phyloP scores from a whole-genome alignment of 768 basidiomycete species.

The Auriscalpium vulgare region DNA sequence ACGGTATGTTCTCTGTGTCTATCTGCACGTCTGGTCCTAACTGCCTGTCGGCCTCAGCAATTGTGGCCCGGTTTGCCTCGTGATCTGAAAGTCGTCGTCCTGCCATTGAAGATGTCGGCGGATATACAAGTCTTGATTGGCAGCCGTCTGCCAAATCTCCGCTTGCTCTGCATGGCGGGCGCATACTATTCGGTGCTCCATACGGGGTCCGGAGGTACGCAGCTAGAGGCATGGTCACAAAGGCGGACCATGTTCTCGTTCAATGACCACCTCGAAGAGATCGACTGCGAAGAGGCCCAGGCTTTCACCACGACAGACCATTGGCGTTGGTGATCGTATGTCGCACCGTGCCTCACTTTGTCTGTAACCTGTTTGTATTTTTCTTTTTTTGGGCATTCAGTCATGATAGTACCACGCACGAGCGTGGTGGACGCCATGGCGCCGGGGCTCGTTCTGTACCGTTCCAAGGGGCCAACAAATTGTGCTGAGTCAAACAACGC shows the following conservation, averaged over 20 bases:
- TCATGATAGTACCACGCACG: too few relatives aligned
- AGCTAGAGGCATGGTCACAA: slow-evolving; percentile 6
- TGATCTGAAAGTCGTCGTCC: neutral
- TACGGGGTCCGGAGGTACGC: neutral
- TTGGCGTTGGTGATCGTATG: slow-evolving; percentile 4
- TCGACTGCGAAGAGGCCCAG: slow-evolving; percentile 4
- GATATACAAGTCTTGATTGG: neutral
- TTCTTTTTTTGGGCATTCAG: too few relatives aligned
- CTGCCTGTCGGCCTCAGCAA: neutral
- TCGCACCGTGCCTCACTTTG: too few relatives aligned
- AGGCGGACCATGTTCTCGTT: slow-evolving; percentile 6
- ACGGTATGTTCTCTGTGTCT: slow-evolving; percentile 15
- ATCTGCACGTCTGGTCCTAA: slow-evolving; percentile 24
- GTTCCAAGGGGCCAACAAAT: too few relatives aligned
- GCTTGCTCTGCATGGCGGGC: slow-evolving; percentile 2
- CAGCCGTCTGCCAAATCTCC: slow-evolving; percentile 1
- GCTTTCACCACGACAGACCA: slow-evolving; percentile 1
- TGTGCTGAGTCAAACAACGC: too few relatives aligned
- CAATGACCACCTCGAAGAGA: slow-evolving; percentile 7
- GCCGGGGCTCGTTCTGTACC: too few relatives aligned
- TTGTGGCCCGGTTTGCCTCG: neutral
- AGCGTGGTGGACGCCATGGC: too few relatives aligned
- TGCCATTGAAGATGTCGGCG: neutral
- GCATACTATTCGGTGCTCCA: slow-evolving; percentile 3
- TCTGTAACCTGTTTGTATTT: too few relatives aligned